Evolutionary conservation across 108 stramenopile species (phyloP), one percentile per base, ranked within the genome.

Genomic region (Nitzschia putrida): DNA sequence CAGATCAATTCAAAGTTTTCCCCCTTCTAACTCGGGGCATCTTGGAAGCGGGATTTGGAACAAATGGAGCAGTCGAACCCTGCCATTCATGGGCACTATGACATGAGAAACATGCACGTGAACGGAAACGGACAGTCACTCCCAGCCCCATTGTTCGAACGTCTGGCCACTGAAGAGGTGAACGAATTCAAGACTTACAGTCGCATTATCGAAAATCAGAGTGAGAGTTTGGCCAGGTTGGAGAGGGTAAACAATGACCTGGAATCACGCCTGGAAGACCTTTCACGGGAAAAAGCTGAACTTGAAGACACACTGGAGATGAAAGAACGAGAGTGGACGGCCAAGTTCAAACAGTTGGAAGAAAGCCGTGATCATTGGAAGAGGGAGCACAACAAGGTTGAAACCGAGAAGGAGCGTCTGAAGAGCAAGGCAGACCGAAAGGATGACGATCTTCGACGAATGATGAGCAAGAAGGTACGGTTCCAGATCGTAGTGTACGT

Each of bases 401-500:
- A 90, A 58, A 67, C 60, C 0, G 85, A 83, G 54, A 87, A 85
- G 43, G 54, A 59, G 11, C 61, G 47, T 56, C 76, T 90, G 2
- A 45, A 66, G 25, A 80, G 82, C 39, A 77, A 80, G 51, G 68
- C 86, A 16, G 53, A 57, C 22, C 72, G 83, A 24, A 90, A 90
- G 66, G 85, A 90, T 57, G 71, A 80, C 76, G 88, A 90, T 54
- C 84, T 90, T 42, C 84, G 81, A 52, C 34, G 80, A 22, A 83
- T 86, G 76, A 53, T 86, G 7, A 81, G 85, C 61, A 56, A 82
- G 71, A 90, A 86, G 84, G 87, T 88, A 71, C n/a, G n/a, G n/a
- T n/a, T n/a, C n/a, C n/a, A n/a, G n/a, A n/a, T n/a, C n/a, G n/a
- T n/a, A 25, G 83, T 64, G 0, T 63, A 14, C 34, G 29, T 13